Evolutionary conservation across 1,139 yeast species (phyloP).

Genomic region (Scheffersomyces parashehatae): DNA sequence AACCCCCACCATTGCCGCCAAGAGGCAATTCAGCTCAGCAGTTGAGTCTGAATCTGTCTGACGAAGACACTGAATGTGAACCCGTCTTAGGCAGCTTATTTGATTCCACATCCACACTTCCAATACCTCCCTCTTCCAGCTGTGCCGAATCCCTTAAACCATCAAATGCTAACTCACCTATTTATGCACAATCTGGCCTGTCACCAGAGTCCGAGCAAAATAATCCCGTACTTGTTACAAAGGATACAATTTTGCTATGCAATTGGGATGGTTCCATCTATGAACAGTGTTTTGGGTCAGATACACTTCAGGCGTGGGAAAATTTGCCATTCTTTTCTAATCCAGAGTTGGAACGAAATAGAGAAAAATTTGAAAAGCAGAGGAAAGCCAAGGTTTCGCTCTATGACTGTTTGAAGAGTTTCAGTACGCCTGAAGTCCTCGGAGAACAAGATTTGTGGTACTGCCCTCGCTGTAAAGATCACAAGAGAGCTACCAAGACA

Average conservation of each 20-base stretch:
- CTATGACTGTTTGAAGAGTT: constrained; percentile 72
- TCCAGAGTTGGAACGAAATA: constrained; percentile 51
- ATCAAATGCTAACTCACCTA: constrained; percentile 25
- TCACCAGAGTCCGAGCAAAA: constrained; percentile 11
- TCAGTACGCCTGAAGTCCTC: constrained; percentile 80
- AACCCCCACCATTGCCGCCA: not conserved
- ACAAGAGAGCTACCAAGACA: constrained; percentile 86
- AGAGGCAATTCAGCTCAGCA: constrained; percentile 4
- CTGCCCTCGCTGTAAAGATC: constrained; percentile 87
- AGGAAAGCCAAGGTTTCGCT: constrained; percentile 59
- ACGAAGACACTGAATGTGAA: constrained; percentile 21
- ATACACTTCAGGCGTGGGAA: constrained; percentile 54
- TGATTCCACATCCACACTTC: constrained; percentile 7
- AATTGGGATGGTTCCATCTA: constrained; percentile 62
- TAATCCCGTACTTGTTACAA: constrained; percentile 24
- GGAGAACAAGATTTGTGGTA: constrained; percentile 94
- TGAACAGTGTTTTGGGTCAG: constrained; percentile 51
- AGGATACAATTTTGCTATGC: constrained; percentile 60
- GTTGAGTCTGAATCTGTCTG: constrained; percentile 10
- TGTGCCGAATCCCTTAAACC: constrained; percentile 22
- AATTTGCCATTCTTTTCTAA: constrained; percentile 51
- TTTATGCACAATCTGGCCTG: constrained; percentile 3
- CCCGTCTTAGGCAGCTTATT: constrained; percentile 21
- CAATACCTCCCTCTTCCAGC: constrained; percentile 20
- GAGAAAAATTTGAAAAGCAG: constrained; percentile 35